phyloP scores from a whole-genome alignment of 2,329 filamentous ascomycete species.

The Pseudogymnoascus sp. region DNA sequence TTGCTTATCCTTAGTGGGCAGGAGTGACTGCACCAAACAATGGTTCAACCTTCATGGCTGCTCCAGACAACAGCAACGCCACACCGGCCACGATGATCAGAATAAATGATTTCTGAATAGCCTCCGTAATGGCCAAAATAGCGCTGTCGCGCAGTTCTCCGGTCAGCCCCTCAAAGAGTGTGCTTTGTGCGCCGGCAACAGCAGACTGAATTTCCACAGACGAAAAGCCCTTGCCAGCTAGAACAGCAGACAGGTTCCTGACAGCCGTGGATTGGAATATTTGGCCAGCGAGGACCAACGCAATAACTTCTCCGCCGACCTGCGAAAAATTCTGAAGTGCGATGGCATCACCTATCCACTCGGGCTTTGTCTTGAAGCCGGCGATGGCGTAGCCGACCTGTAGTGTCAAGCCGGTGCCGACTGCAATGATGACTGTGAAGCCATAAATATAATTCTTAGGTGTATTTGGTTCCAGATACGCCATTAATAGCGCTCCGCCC shows the following conservation, averaged over 20 bases:
- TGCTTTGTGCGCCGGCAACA: constrained; percentile 16
- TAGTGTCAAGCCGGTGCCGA: constrained; percentile 27
- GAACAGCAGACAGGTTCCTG: constrained; percentile 20
- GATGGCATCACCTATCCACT: constrained; percentile 25
- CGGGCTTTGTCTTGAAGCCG: constrained; percentile 25
- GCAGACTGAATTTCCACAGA: constrained; percentile 21
- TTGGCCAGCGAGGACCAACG: constrained; percentile 28
- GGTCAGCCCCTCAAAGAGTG: constrained; percentile 8
- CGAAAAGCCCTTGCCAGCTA: constrained; percentile 16
- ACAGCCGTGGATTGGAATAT: constrained; percentile 30
- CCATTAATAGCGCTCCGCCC: background rate
- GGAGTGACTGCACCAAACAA: too few relatives aligned
- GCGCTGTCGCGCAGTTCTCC: background rate
- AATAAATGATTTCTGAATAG: too few relatives aligned
- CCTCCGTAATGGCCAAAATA: too few relatives aligned
- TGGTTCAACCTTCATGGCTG: too few relatives aligned
- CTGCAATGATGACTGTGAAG: constrained; percentile 24
- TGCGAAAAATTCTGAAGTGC: constrained; percentile 31
- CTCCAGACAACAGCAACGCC: too few relatives aligned
- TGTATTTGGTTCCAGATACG: background rate
- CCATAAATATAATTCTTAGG: background rate
- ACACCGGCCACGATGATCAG: too few relatives aligned
- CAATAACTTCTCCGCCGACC: constrained; percentile 26
- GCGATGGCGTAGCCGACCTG: constrained; percentile 30
- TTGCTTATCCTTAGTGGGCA: too few relatives aligned